Evolutionary conservation across 2,329 filamentous ascomycete species (phyloP).

Genomic region (Botryosphaeria dothidea): DNA sequence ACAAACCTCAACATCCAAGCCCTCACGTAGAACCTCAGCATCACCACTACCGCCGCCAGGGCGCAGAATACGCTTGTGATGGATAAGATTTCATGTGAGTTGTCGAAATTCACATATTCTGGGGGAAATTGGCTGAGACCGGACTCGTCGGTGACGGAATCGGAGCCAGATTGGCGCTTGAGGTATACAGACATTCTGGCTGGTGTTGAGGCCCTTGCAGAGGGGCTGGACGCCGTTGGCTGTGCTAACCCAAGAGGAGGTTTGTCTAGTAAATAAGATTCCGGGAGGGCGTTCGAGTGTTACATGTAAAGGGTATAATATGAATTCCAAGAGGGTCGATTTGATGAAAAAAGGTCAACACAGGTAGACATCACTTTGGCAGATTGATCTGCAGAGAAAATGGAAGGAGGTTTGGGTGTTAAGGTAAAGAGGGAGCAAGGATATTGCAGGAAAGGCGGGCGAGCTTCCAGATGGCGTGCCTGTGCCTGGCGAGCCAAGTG

Average conservation of each 20-base stretch:
- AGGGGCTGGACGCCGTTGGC: neutral
- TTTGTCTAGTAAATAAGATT: neutral
- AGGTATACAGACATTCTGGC: slow-evolving; percentile 10
- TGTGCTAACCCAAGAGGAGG: neutral
- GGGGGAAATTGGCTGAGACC: slow-evolving; percentile 23
- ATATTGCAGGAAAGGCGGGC: slow-evolving; percentile 5
- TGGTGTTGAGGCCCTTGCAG: neutral
- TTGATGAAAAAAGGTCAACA: neutral
- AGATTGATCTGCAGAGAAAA: neutral
- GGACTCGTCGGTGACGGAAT: neutral
- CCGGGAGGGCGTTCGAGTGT: neutral
- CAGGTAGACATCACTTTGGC: neutral
- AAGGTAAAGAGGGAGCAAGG: neutral
- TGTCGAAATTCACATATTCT: slow-evolving; percentile 39
- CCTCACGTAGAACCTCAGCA: slow-evolving; percentile 51
- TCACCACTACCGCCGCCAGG: slow-evolving; percentile 40
- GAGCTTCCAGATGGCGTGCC: neutral
- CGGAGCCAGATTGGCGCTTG: neutral
- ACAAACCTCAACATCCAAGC: slow-evolving; percentile 48
- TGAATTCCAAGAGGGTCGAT: neutral
- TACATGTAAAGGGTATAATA: neutral
- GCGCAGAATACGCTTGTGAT: slow-evolving; percentile 43
- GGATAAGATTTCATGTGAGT: slow-evolving; percentile 41
- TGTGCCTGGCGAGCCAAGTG: slow-evolving; percentile 10
- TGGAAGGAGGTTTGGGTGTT: slow-evolving; percentile 1